A percentile compares a stretch with the other conserved stretches of the same genome.
Evolutionary conservation across 345 rosid genomes (phyloP).

Genomic region (Eucalyptus caleyi): DNA sequence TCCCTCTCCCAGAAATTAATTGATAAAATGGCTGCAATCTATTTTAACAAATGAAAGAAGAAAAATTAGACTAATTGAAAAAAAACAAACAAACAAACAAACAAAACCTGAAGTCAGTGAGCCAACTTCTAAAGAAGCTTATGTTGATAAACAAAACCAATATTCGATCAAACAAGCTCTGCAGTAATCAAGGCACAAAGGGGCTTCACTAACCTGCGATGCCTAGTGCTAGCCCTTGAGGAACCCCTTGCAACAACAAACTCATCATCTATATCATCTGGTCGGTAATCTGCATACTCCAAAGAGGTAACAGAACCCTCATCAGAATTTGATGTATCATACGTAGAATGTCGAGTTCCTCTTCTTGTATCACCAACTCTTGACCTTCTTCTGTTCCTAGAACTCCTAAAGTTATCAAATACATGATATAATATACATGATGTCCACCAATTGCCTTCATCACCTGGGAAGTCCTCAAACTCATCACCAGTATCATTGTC

Average conservation of each 20-base stretch:
- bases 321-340: conserved; percentile 73
- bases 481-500: conserved; percentile 86
- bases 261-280: conserved; percentile 84
- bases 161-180: not conserved
- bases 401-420: conserved; percentile 78
- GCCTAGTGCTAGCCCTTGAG: conserved; percentile 52
- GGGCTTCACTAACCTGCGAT: conserved; percentile 51
- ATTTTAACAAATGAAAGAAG: not conserved
- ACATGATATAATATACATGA: conserved; percentile 86
- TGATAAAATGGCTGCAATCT: not conserved
- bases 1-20: not conserved
- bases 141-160: not conserved
- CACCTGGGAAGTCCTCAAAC: conserved; percentile 69
- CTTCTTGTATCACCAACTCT: conserved; percentile 66
- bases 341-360: conserved; percentile 55
- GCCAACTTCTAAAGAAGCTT: not conserved
- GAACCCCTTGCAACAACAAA: conserved; percentile 34
- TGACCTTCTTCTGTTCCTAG: conserved; percentile 81
- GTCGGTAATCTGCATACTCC: conserved; percentile 67
- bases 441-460: conserved; percentile 90
- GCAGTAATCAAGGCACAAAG: not conserved
- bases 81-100: not conserved
- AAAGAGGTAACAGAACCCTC: conserved; percentile 84
- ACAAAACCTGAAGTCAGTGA: not conserved
- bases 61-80: not conserved